Evolutionary conservation across 352 stramenopile genomes (phyloP).

Genomic region (Nothophytophthora sp.): DNA sequence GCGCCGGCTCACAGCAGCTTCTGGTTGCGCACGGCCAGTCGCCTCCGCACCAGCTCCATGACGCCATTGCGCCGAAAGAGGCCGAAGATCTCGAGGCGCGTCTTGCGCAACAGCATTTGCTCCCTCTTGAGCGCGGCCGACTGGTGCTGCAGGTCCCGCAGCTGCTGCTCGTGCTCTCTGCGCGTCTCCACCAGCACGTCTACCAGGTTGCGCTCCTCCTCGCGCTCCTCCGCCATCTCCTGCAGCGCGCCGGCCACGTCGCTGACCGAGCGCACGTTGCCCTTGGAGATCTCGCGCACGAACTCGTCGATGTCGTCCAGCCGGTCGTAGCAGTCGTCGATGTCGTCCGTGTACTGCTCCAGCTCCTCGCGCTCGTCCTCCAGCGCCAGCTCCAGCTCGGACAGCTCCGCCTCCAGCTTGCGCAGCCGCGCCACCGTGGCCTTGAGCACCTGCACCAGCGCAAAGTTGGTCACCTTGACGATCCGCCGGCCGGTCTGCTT

Average conservation of each 20-base stretch:
- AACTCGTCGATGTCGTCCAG: constrained; percentile 49
- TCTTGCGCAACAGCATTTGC: constrained; percentile 28
- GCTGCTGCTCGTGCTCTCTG: constrained; percentile 31
- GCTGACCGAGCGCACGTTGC: constrained; percentile 31
- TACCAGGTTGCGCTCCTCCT: constrained; percentile 40
- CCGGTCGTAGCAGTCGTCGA: constrained; percentile 42
- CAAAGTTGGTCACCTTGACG: constrained; percentile 44
- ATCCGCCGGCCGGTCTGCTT: constrained; percentile 32
- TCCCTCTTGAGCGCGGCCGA: constrained; percentile 25
- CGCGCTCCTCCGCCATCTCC: constrained; percentile 41
- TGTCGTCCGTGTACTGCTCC: constrained; percentile 44
- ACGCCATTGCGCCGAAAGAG: constrained; percentile 44
- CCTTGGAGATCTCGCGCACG: constrained; percentile 32
- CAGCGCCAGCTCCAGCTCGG: constrained; percentile 32
- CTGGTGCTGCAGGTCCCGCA: constrained; percentile 28
- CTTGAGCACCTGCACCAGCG: constrained; percentile 42
- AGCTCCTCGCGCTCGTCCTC: constrained; percentile 41
- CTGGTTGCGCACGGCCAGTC: constrained; percentile 29
- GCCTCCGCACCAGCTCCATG: constrained; percentile 39
- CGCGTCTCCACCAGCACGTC: constrained; percentile 35
- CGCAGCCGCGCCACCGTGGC: constrained; percentile 32
- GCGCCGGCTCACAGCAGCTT: constrained; percentile 28
- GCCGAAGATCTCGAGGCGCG: constrained; percentile 38
- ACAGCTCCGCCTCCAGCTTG: constrained; percentile 33
- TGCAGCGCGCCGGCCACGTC: constrained; percentile 27